Conservation (phyloP, 2,329 filamentous ascomycete genomes). For the Fusarium keratoplasticum region DNA sequence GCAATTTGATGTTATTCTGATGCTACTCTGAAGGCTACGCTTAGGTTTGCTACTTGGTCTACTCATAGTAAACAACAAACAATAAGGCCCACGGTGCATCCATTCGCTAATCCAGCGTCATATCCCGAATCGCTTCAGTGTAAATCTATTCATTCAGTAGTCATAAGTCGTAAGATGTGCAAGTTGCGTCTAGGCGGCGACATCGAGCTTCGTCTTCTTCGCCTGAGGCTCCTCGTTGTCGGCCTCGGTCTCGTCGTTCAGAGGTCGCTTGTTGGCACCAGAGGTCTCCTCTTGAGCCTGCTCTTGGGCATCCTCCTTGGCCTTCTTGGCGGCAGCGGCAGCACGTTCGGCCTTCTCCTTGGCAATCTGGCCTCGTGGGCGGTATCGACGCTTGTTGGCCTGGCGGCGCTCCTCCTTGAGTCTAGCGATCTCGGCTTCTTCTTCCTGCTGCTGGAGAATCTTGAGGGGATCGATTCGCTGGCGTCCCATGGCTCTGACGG, state of each 20-base stretch:
- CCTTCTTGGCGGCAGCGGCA: conserved; percentile 4
- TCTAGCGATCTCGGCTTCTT: conserved; percentile 24
- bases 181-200: not conserved
- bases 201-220: conserved; percentile 2
- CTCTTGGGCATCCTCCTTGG: not conserved
- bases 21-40: not conserved
- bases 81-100: not conserved
- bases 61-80: not conserved
- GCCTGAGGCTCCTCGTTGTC: not conserved
- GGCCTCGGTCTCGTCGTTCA: not conserved
- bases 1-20: not conserved
- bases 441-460: conserved; percentile 24
- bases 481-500: conserved; percentile 34
- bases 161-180: not conserved
- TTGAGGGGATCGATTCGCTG: conserved; percentile 27
- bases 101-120: not conserved
- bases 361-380: conserved; percentile 32
- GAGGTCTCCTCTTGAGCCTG: not conserved
- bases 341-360: conserved; percentile 32
- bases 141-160: not conserved
- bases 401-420: conserved; percentile 34
- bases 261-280: not conserved
- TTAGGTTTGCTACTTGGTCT: not conserved
- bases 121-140: not conserved
- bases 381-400: conserved; percentile 41